Percentiles rank a stretch among this genome's conserved stretches.
phyloP scores from a whole-genome alignment of 331 rosid species.

The Dryas integrifolia region DNA sequence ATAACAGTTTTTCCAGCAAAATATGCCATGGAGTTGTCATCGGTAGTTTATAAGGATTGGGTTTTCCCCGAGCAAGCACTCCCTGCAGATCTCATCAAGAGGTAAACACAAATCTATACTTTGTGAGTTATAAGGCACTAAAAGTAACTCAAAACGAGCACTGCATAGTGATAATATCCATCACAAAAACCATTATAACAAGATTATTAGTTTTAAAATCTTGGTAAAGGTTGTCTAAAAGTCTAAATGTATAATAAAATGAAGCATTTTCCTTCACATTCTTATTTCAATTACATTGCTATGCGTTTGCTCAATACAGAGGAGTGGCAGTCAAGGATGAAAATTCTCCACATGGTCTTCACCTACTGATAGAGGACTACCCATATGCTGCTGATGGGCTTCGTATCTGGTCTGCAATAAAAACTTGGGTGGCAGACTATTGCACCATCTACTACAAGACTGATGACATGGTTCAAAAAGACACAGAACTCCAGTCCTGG shows the following conservation, averaged over 20 bases:
- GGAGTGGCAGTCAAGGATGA: slow-evolving; percentile 74
- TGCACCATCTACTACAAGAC: slow-evolving; percentile 60
- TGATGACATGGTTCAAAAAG: slow-evolving; percentile 50
- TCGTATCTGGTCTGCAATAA: slow-evolving; percentile 80
- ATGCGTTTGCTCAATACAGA: slow-evolving; percentile 37
- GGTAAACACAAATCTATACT: slow-evolving; percentile 36
- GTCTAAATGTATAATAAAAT: not conserved
- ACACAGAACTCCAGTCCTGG: slow-evolving; percentile 72
- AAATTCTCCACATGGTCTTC: slow-evolving; percentile 50
- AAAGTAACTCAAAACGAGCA: not conserved
- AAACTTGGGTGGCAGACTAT: slow-evolving; percentile 72
- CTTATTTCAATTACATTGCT: slow-evolving; percentile 6
- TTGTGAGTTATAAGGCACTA: not conserved
- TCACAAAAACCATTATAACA: no score
- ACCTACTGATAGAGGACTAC: slow-evolving; percentile 67
- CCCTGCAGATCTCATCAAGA: slow-evolving; percentile 71
- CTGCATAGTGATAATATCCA: not conserved
- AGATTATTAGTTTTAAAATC: no score
- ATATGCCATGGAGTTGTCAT: slow-evolving; percentile 74
- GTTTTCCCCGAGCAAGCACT: slow-evolving; percentile 70
- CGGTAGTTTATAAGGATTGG: slow-evolving; percentile 65
- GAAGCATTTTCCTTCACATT: not conserved
- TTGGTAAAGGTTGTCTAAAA: no score
- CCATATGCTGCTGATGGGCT: slow-evolving; percentile 89
- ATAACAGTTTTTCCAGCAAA: slow-evolving; percentile 55